Evolutionary conservation across 1,284 basidiomycete genomes (phyloP), one percentile per base, ranked within the genome.

Genomic region (Fomitopsis schrenkii): DNA sequence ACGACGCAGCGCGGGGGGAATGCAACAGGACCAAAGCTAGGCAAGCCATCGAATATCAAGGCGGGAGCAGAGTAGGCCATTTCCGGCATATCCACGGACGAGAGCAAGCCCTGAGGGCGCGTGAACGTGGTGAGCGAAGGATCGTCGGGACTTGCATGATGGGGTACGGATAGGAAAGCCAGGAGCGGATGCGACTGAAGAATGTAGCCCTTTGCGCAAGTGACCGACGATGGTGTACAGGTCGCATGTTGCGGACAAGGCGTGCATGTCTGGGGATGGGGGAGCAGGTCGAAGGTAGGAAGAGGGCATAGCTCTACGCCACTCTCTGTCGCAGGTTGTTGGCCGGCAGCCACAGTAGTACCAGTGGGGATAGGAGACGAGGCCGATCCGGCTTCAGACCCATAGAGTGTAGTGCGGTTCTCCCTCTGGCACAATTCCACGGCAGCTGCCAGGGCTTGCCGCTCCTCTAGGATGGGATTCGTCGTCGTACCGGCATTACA

Each of bases 221-320:
- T 78, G 54, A 91, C 78, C 55, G 81, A 80, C 63, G 83, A 74
- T 36, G 84, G 86, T 14, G 77, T 79, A 75, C 95, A 98, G 19
- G 78, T 78, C 2, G 88, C 96, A 73, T 95, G 91, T 55, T 83
- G 80, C 12, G 96, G 96, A 72, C 95, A 98, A 15, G 87, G 84
- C 2, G 91, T 88, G 75, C 95, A 98, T n/a, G 80, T 70, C 36
- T 85, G 79, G 0, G 94, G 88, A 59, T 80, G 82, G 36, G 84
- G 83, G 41, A 89, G 66, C 19, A 86, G 85, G 42, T 86, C 58
- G 36, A 90, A 66, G 7, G 83, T 78, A 33, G 80, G 76, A 55
- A 81, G 73, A 52, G 88, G 81, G 72, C 86, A 87, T 14, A 77
- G 71, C 61, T 74, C 76, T 59, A 76, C 75, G 22, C 71, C 72